phyloP scores from a whole-genome alignment of 2,329 filamentous ascomycete species.

The Monosporascus cannonballus region DNA sequence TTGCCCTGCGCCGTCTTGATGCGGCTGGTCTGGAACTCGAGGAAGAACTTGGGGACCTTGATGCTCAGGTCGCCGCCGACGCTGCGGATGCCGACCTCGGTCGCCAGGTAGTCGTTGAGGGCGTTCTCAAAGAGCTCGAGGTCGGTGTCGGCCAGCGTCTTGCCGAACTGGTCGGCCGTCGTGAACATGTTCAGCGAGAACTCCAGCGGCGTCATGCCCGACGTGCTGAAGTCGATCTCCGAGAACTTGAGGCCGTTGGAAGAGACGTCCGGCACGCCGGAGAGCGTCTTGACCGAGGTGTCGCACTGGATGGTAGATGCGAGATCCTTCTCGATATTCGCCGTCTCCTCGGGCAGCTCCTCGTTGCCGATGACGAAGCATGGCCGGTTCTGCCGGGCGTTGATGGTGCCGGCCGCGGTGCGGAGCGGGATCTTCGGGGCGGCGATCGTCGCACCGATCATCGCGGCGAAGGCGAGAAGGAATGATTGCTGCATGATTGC shows the following conservation, averaged over 20 bases:
- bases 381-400: conserved; percentile 14
- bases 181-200: conserved; percentile 50
- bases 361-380: conserved; percentile 50
- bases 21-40: conserved; percentile 51
- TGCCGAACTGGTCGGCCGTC: conserved; percentile 41
- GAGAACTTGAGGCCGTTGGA: conserved; percentile 46
- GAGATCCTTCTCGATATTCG: conserved; percentile 35
- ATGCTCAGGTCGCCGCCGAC: conserved; percentile 47
- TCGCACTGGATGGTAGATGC: conserved; percentile 43
- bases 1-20: conserved; percentile 55
- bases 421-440: not conserved
- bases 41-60: conserved; percentile 59
- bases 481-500: not conserved
- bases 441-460: not conserved
- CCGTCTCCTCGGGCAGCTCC: conserved; percentile 44
- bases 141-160: conserved; percentile 41
- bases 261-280: conserved; percentile 50
- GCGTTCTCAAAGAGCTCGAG: conserved; percentile 45
- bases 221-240: conserved; percentile 48
- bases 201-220: conserved; percentile 39
- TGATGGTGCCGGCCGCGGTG: not conserved
- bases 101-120: conserved; percentile 52
- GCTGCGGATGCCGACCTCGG: conserved; percentile 52
- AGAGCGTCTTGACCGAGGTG: conserved; percentile 39
- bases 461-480: not conserved